Evolutionary conservation across 805 yeast genomes (phyloP), one percentile per base, ranked within the genome.

Genomic region (Pichia cephalocereana): DNA sequence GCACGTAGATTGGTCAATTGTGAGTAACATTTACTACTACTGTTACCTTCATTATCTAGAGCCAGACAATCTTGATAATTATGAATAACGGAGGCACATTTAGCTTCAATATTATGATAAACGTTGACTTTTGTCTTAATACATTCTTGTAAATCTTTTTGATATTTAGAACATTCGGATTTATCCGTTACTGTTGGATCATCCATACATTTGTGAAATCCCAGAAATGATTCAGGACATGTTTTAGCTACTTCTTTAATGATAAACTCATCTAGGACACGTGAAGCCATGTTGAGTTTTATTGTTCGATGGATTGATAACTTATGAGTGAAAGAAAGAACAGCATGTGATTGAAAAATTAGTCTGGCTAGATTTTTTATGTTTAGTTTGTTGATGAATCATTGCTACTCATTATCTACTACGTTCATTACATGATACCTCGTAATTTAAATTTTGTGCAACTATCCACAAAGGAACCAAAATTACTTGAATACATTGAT

Each of bases 171-270:
- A 59, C 95, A 86, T 49, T 70, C 67, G 18, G 64, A 57, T 26
- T 74, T 72, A 52, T 70, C 69, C 12, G 78, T 56, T 12, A 52
- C 79, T 47, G 72, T 74, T 38, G 82, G 82, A 36, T 79, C 67
- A 36, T 49, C 65, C 63, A 86, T 75, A 60, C 95, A 86, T 57
- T 77, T 79, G 63, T 86, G 91, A 63, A 82, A 86, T 28, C 74
- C 76, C 48, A 86, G 66, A 54, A 86, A 86, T 58, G 80, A 75
- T 51, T 77, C 79, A 0, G 95, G 93, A 62, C 96, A 86, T 58
- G 73, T 69, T 47, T 78, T 74, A 14, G 95, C 89, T 49, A 84
- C 84, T 58, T 86, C 95, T 52, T 85, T 89, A 52, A 86, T 75
- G 32, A 86, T 74, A 45, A 83, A 69, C 60, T 86, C 90, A 64